Evolutionary conservation across 2,329 filamentous ascomycete genomes (phyloP).

Genomic region (Mycosphaerella arachidis): DNA sequence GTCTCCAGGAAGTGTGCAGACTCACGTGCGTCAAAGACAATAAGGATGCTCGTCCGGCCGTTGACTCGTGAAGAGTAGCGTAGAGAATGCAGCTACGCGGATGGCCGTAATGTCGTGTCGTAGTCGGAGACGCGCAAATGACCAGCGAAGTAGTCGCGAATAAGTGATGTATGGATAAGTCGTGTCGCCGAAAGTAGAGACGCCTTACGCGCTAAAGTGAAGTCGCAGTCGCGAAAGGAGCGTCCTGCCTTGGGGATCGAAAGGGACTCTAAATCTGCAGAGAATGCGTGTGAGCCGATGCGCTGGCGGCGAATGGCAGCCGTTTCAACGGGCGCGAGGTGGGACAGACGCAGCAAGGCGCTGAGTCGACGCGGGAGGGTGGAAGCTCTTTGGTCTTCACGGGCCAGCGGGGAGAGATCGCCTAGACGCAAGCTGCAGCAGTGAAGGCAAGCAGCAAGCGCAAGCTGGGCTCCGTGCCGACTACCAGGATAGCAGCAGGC

Average conservation of each 20-base stretch:
- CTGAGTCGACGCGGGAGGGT: conserved; percentile 11
- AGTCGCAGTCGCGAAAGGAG: conserved; percentile 13
- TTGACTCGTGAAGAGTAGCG: conserved; percentile 22
- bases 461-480: background rate
- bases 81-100: conserved; percentile 20
- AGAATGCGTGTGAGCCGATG: conserved; percentile 17
- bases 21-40: conserved; percentile 26
- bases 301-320: conserved; percentile 12
- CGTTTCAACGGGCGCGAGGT: conserved; percentile 9
- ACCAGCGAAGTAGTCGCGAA: background rate
- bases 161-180: conserved; percentile 6
- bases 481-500: conserved; percentile 4
- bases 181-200: conserved; percentile 14
- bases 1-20: background rate
- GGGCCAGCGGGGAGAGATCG: conserved; percentile 6
- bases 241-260: conserved; percentile 12
- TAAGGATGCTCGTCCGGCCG: conserved; percentile 33
- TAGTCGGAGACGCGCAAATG: background rate
- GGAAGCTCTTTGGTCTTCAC: conserved; percentile 4
- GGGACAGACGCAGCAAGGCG: conserved; percentile 9
- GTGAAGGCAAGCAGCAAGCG: background rate
- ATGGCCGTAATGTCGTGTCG: conserved; percentile 14
- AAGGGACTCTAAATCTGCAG: conserved; percentile 20
- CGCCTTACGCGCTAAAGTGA: conserved; percentile 10
- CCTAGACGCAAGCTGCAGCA: conserved; percentile 3